Evolutionary conservation across 129 eudicot species (phyloP).

Genomic region (Daucus carota): DNA sequence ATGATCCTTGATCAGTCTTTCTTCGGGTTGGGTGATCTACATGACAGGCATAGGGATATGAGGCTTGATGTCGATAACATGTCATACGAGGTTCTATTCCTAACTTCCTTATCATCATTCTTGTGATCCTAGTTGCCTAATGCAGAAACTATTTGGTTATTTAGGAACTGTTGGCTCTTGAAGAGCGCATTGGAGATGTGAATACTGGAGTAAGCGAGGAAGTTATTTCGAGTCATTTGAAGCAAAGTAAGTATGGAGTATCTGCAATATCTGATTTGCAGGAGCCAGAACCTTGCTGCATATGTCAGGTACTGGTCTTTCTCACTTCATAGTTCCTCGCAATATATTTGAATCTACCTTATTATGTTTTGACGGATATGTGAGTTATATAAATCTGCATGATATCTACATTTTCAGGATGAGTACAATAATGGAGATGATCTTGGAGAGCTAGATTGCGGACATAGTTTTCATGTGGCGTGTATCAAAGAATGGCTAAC

Average conservation of each 20-base stretch:
- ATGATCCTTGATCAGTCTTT: slow-evolving; percentile 53
- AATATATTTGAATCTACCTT: neutral
- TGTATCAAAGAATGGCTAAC: slow-evolving; percentile 26
- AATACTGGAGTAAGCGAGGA: slow-evolving; percentile 79
- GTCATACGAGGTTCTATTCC: slow-evolving; percentile 74
- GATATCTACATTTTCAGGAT: slow-evolving; percentile 24
- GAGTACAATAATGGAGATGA: slow-evolving; percentile 34
- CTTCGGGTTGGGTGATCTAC: slow-evolving; percentile 40
- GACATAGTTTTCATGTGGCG: slow-evolving; percentile 14
- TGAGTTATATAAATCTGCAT: neutral
- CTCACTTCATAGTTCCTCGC: neutral
- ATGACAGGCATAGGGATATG: slow-evolving; percentile 73
- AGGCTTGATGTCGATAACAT: slow-evolving; percentile 93
- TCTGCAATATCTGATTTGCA: slow-evolving; percentile 13
- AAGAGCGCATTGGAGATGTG: slow-evolving; percentile 89
- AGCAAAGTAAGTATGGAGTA: slow-evolving; percentile 27
- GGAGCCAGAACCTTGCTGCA: slow-evolving; percentile 77
- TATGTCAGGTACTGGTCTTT: slow-evolving; percentile 53
- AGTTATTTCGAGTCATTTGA: slow-evolving; percentile 43
- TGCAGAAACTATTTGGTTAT: neutral
- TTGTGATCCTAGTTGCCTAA: neutral
- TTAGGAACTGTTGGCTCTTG: slow-evolving; percentile 93
- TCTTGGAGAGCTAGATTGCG: slow-evolving; percentile 21
- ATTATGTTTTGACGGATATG: neutral
- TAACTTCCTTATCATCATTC: neutral